These are phyloP conservation scores for Claviceps pazoutovae DNA, from an alignment of 2,329 filamentous ascomycete genomes.

Conservation along the genomic window DNA sequence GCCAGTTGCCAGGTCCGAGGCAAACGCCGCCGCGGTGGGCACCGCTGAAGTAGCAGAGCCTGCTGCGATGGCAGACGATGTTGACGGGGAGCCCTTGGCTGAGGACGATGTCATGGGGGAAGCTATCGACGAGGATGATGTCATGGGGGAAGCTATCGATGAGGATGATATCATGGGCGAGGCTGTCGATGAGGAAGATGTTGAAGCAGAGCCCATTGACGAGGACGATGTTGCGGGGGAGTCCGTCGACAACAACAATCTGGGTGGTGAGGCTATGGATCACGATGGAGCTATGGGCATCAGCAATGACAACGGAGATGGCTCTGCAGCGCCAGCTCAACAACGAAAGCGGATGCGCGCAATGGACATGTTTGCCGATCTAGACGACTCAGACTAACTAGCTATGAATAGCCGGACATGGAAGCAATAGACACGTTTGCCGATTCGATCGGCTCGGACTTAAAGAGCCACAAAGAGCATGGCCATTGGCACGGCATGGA, in stretches of 20 bases:
- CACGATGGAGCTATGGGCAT: conserved; percentile 24
- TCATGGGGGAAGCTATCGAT: conserved; percentile 31
- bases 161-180: conserved; percentile 28
- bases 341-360: conserved; percentile 55
- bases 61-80: conserved; percentile 22
- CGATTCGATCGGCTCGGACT: conserved; percentile 44
- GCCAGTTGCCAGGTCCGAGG: conserved; percentile 3
- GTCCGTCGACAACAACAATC: conserved; percentile 29
- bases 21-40: conserved; percentile 4
- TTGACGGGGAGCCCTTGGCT: conserved; percentile 23
- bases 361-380: conserved; percentile 79
- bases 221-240: conserved; percentile 24
- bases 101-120: conserved; percentile 31
- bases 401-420: background rate
- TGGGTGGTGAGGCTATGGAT: conserved; percentile 27
- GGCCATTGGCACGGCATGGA: background rate
- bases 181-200: conserved; percentile 15
- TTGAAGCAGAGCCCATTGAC: conserved; percentile 3
- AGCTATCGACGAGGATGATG: conserved; percentile 32
- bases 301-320: conserved; percentile 16
- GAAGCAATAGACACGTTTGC: conserved; percentile 41
- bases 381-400: conserved; percentile 32
- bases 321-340: conserved; percentile 19
- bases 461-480: background rate
- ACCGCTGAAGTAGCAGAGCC: conserved; percentile 1